Conservation (phyloP, 164 flowering plant species). For the Protea cynaroides region DNA sequence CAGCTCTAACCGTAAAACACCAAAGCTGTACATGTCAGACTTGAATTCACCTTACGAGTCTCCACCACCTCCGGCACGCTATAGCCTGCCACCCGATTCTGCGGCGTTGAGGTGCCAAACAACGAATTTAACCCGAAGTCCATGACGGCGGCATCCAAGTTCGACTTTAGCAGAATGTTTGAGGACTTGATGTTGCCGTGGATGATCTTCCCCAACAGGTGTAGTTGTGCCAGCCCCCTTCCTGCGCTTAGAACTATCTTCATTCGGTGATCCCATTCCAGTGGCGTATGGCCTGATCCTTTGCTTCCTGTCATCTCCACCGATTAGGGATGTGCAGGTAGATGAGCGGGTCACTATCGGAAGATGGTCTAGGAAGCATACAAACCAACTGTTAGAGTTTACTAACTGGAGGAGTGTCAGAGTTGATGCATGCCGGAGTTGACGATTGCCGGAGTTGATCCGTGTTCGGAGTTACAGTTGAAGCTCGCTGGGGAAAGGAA, state of each 20-base stretch:
- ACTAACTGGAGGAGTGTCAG: too few relatives aligned
- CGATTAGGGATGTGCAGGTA: too few relatives aligned
- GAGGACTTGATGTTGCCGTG: slow-evolving; percentile 97
- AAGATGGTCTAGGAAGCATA: too few relatives aligned
- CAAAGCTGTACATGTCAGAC: slow-evolving; percentile 93
- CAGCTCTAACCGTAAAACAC: slow-evolving; percentile 78
- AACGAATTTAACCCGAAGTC: slow-evolving; percentile 80
- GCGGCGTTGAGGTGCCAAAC: slow-evolving; percentile 45
- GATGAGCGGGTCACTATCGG: too few relatives aligned
- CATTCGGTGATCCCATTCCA: slow-evolving; percentile 92
- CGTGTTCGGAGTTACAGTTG: too few relatives aligned
- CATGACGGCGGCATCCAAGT: slow-evolving; percentile 53
- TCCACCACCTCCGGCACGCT: slow-evolving; percentile 93
- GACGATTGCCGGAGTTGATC: too few relatives aligned
- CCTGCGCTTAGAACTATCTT: slow-evolving; percentile 68
- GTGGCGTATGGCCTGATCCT: slow-evolving; percentile 86
- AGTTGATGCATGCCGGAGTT: too few relatives aligned
- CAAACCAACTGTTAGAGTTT: too few relatives aligned
- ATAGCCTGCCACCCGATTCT: slow-evolving; percentile 77
- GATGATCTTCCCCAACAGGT: slow-evolving; percentile 48
- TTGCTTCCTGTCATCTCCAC: slow-evolving; percentile 59
- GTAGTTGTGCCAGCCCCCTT: slow-evolving; percentile 75
- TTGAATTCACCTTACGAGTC: slow-evolving; percentile 67
- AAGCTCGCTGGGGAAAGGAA: too few relatives aligned
- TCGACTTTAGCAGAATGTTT: slow-evolving; percentile 69